Percentiles rank a stretch among this genome's conserved stretches.
These are phyloP conservation scores for Amaranthus hypochondriacus DNA, from an alignment of 148 eudicot species.

Conservation along the genomic window DNA sequence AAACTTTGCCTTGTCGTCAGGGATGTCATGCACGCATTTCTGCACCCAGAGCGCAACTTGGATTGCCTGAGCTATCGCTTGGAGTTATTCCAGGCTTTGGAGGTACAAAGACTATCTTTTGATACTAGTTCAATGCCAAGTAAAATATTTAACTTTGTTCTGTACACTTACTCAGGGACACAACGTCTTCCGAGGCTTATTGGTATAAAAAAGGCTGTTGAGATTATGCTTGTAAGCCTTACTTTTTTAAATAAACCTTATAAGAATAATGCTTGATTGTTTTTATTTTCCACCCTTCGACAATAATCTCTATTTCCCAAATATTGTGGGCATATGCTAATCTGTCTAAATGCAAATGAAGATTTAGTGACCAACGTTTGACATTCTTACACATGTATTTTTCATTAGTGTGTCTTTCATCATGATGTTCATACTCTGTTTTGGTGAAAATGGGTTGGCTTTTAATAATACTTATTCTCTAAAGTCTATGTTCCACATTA, in stretches of 20 bases:
- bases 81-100: slow-evolving; percentile 91
- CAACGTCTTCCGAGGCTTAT: slow-evolving; percentile 95
- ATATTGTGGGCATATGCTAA: neutral
- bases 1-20: slow-evolving; percentile 37
- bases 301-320: neutral
- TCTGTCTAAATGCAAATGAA: slow-evolving; percentile 7
- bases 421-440: neutral
- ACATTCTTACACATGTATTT: neutral
- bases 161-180: slow-evolving; percentile 49
- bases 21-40: slow-evolving; percentile 87
- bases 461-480: no score
- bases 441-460: no score
- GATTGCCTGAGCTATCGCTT: slow-evolving; percentile 87
- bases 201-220: slow-evolving; percentile 71
- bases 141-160: neutral
- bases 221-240: slow-evolving; percentile 78
- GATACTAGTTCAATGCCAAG: neutral
- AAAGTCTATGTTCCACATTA: neutral
- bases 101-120: slow-evolving; percentile 36
- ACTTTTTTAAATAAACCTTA: neutral
- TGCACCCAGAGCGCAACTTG: slow-evolving; percentile 74
- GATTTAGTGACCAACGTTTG: neutral
- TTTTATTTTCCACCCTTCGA: neutral
- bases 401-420: neutral
- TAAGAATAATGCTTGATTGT: neutral